phyloP scores from a whole-genome alignment of 495 filamentous ascomycete species.

The Clavariopsis aquatica region DNA sequence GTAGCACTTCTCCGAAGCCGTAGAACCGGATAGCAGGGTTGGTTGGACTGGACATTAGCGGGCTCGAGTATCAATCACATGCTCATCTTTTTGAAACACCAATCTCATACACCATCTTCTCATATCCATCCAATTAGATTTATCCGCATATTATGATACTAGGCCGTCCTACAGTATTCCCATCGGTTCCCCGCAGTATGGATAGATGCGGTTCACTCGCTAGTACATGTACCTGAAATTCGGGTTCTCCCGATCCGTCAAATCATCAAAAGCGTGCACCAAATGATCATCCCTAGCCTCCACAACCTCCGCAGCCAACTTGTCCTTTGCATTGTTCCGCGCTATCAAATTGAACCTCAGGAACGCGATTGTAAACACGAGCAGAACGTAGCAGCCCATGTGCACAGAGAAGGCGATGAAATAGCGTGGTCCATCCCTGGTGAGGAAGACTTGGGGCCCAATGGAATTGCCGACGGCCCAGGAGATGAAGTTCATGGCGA shows the following conservation, averaged over 20 bases:
- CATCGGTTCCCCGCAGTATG: neutral
- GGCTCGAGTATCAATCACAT: too few species aligned
- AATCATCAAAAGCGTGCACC: constrained; percentile 58
- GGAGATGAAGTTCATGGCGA: constrained; percentile 57
- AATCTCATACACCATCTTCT: neutral
- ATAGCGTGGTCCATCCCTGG: constrained; percentile 54
- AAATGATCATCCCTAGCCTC: constrained; percentile 49
- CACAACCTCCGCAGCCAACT: constrained; percentile 48
- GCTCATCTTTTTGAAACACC: neutral
- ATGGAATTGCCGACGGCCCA: constrained; percentile 41
- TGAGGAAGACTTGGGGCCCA: constrained; percentile 55
- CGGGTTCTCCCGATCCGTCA: constrained; percentile 64
- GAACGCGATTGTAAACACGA: constrained; percentile 51
- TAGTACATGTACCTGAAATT: constrained; percentile 51
- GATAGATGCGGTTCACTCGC: neutral
- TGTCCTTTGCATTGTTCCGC: constrained; percentile 53
- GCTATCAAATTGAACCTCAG: constrained; percentile 52
- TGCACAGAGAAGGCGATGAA: constrained; percentile 58
- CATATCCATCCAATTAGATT: constrained; percentile 5
- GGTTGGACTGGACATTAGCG: too few species aligned
- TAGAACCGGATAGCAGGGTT: too few species aligned
- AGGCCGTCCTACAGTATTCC: neutral
- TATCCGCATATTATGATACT: too few species aligned
- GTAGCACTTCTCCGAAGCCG: too few species aligned
- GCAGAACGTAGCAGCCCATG: constrained; percentile 54